A percentile compares a stretch with the other conserved stretches of the same genome.
phyloP scores from a whole-genome alignment of 352 stramenopile genomes.

The Globisporangium cederbergense region DNA sequence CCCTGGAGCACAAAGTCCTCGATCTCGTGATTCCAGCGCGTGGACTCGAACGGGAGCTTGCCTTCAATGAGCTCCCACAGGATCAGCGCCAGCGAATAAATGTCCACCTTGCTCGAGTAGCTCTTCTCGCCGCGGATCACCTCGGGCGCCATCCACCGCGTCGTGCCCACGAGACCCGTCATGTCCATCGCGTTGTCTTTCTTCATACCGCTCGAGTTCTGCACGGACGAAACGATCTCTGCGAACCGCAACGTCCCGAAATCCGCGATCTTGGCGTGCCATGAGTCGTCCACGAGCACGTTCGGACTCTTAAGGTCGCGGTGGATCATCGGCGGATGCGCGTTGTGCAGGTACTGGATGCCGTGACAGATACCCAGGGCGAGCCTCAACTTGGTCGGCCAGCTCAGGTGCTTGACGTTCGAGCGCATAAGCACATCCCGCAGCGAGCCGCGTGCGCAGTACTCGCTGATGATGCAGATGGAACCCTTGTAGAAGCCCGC shows the following conservation, averaged over 20 bases:
- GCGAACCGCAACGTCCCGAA: constrained; percentile 85
- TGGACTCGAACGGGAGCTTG: constrained; percentile 77
- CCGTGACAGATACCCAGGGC: constrained; percentile 78
- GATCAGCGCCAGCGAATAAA: constrained; percentile 86
- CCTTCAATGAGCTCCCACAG: constrained; percentile 87
- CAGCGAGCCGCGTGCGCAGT: constrained; percentile 91
- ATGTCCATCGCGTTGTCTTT: constrained; percentile 57
- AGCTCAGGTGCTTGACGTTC: constrained; percentile 68
- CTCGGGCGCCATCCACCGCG: constrained; percentile 88
- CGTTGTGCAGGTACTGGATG: constrained; percentile 90
- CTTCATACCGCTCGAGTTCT: constrained; percentile 35
- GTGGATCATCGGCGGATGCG: constrained; percentile 88
- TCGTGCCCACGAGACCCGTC: constrained; percentile 86
- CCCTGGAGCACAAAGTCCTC: constrained; percentile 77
- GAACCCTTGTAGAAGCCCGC: constrained; percentile 80
- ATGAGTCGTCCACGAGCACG: constrained; percentile 86
- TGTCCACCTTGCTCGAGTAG: constrained; percentile 89
- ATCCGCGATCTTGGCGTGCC: constrained; percentile 89
- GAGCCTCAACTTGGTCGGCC: constrained; percentile 76
- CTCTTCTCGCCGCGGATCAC: constrained; percentile 83
- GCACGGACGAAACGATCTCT: constrained; percentile 79
- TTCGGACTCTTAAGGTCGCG: constrained; percentile 90
- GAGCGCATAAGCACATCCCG: constrained; percentile 91
- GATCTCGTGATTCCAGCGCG: constrained; percentile 85
- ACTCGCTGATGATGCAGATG: constrained; percentile 96